Evolutionary conservation across 345 rosid species (phyloP), one percentile per base, ranked within the genome.

Genomic region (Pugionium dolabratum): DNA sequence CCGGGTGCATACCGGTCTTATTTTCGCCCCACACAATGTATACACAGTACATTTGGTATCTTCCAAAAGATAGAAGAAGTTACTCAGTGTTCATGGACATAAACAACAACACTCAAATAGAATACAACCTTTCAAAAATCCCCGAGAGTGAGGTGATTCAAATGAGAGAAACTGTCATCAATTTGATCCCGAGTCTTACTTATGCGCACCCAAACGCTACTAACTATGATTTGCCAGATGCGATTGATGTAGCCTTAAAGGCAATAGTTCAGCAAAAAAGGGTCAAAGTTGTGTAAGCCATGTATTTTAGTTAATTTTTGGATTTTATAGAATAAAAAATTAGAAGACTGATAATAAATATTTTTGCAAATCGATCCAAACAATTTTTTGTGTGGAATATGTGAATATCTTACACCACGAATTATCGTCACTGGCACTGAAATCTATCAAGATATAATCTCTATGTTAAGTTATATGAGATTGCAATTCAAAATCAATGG

Each of bases 1-100:
- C 82, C 0, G 82, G 86, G 1, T 85, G 85, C 50, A 82, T 82
- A 41, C 89, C 83, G 0, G 86, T 85, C 2, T 85, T 85, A 68
- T 85, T 85, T 59, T 82, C 80, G 54, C 83, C 79, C 1, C 70
- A 55, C 10, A 80, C 89, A 0, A 80, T 78, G 7, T 85, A 79
- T 53, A 65, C 67, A 37, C 82, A 85, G 33, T 85, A 85, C 53
- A 40, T 9, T 43, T 85, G 89, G 89, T 66, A 80, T 75, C 67
- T 85, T 3, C 85, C 90, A 0, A 75, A 64, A 48, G 71, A 82
- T 27, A 53, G 9, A 26, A 29, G 65, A 5, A 67, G 77, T 44
- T 85, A 80, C 56, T 82, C 84, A 0, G 71, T 85, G 32, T 82
- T 64, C 36, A 73, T 85, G 31, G 70, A 73, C 4, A 54, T 65